Percentiles rank a stretch among this genome's conserved stretches.
Conservation (phyloP, 441 rosid species). For the Heliophila coronopifolia region DNA sequence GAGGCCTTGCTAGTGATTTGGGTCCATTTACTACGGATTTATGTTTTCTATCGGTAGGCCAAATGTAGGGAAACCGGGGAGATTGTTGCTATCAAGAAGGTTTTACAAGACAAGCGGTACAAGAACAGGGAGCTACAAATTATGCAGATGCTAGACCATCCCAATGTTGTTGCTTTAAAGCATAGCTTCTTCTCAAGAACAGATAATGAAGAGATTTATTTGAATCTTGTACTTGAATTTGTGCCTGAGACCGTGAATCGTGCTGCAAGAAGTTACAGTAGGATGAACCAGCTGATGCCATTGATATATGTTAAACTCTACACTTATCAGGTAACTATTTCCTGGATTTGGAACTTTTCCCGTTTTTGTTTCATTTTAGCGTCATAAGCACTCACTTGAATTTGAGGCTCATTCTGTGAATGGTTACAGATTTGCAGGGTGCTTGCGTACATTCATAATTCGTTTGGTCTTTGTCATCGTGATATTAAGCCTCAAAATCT, state of each 20-base stretch:
- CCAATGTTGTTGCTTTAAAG: constrained; percentile 82
- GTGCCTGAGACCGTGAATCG: constrained; percentile 93
- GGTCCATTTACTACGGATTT: not conserved
- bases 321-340: constrained; percentile 63
- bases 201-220: constrained; percentile 87
- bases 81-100: constrained; percentile 90
- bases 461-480: constrained; percentile 91
- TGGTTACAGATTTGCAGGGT: constrained; percentile 87
- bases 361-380: constrained; percentile 2
- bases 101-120: constrained; percentile 94
- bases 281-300: constrained; percentile 80
- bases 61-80: constrained; percentile 98
- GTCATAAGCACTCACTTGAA: constrained; percentile 1
- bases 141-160: constrained; percentile 97
- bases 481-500: constrained; percentile 97
- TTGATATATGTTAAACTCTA: constrained; percentile 89
- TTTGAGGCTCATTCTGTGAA: constrained; percentile 17
- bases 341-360: not conserved
- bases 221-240: constrained; percentile 89
- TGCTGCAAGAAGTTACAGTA: constrained; percentile 70
- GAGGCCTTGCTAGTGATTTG: not conserved
- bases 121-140: constrained; percentile 95
- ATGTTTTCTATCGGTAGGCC: constrained; percentile 48
- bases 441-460: constrained; percentile 79
- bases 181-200: constrained; percentile 90